Base-by-base conservation (phyloP, 768 basidiomycete species). In the Tephrocybe sp. region DNA sequence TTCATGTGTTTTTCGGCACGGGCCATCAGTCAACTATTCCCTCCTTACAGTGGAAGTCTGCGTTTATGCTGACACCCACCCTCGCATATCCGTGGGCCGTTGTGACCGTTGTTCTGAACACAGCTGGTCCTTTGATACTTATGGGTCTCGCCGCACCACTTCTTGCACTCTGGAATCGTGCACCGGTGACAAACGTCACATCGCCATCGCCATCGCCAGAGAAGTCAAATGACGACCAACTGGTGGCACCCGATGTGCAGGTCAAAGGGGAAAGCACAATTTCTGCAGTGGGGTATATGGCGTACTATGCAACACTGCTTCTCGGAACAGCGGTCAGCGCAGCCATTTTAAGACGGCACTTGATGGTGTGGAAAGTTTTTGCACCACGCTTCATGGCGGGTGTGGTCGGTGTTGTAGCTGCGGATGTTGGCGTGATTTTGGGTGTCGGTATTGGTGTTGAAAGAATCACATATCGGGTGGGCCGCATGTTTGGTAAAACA, bases 291-390 rank as follows among this genome's bases (percentile, higher is more conserved):
- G 83, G 80, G 0, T 68, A 86, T n/a, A 79, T 84, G 75, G 65
- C 82, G 2, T 94, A 94, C 60, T 88, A 86, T 63, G 67, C 77
- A 5, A 59, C 71, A 4, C 60, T 94, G 19, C 66, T 92, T 1
- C 60, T 94, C 4, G 86, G 88, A 4, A 80, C 83, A 13, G 86
- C 91, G 3, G 65, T 82, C 5, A 83, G 83, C 48, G 84, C 91
- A 0, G 88, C 92, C 7, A 79, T 84, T 58, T 68, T 95, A 44
- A 69, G 93, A 55, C 65, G 93, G 37, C 94, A 98, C 64, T 66
- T 97, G 55, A 97, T 97, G 94, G 94, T 98, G 19, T 99, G 97
- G 97, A 98, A 98, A 70, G 86, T 98, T 3, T 99, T 98, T 60
- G 96, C 95, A 30, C 97, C 97, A 54, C 71, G 96, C 54, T 97